Evolutionary conservation across 768 basidiomycete genomes (phyloP).

Genomic region (Termitomyces sp.): DNA sequence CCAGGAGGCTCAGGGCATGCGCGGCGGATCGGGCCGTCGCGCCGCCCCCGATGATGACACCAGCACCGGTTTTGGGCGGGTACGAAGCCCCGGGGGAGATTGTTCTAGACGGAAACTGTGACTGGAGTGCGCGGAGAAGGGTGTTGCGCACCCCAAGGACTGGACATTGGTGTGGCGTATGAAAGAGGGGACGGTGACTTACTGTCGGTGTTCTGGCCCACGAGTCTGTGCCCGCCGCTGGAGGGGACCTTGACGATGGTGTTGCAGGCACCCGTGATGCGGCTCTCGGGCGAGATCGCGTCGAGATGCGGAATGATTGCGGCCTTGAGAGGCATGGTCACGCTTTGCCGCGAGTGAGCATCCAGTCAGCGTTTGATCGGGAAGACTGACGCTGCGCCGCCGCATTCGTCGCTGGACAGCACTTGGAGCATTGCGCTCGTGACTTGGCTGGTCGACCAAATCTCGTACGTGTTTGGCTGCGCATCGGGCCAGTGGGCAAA

Average conservation of each 20-base stretch:
- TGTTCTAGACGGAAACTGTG: slow-evolving; percentile 15
- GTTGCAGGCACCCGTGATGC: slow-evolving; percentile 26
- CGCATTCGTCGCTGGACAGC: slow-evolving; percentile 19
- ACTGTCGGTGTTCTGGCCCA: slow-evolving; percentile 33
- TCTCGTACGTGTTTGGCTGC: slow-evolving; percentile 17
- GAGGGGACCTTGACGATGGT: slow-evolving; percentile 29
- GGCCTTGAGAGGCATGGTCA: slow-evolving; percentile 32
- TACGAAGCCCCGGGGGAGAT: slow-evolving; percentile 19
- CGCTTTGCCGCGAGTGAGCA: slow-evolving; percentile 13
- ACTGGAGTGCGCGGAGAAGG: slow-evolving; percentile 21
- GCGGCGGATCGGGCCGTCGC: slow-evolving; percentile 32
- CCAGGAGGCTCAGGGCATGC: slow-evolving; percentile 43
- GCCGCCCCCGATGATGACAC: slow-evolving; percentile 32
- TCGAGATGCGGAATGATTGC: slow-evolving; percentile 27
- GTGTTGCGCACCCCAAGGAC: slow-evolving; percentile 29
- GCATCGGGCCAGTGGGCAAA: slow-evolving; percentile 18
- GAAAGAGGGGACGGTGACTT: background rate
- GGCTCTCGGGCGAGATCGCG: slow-evolving; percentile 25
- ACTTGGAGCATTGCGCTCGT: slow-evolving; percentile 21
- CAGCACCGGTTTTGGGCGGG: slow-evolving; percentile 15
- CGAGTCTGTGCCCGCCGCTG: slow-evolving; percentile 19
- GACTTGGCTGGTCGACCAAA: slow-evolving; percentile 28
- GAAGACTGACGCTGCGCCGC: slow-evolving; percentile 26
- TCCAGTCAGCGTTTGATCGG: background rate
- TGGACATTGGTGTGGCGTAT: background rate